Conservation (phyloP, 2,329 filamentous ascomycete species). For the Clarireedia monteithiana region DNA sequence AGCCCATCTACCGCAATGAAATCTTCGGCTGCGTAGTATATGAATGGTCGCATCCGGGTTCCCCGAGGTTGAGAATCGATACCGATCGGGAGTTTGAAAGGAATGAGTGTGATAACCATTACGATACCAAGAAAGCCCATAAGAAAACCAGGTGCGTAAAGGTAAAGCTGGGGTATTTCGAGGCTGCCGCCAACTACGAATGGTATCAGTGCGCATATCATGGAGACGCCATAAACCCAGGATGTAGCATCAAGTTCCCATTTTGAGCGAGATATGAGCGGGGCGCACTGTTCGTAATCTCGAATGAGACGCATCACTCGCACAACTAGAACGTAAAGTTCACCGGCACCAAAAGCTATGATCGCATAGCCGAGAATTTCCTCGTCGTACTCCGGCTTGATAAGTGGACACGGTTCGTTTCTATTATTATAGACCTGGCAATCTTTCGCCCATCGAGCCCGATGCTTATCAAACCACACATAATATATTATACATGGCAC, state of each 20-base stretch:
- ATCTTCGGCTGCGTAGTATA: slow-evolving; percentile 22
- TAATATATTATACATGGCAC: slow-evolving; percentile 22
- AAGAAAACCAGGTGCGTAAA: slow-evolving; percentile 65
- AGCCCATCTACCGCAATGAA: slow-evolving; percentile 21
- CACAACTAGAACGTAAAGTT: slow-evolving; percentile 17
- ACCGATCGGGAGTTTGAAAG: slow-evolving; percentile 52
- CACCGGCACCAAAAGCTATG: slow-evolving; percentile 17
- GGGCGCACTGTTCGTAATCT: slow-evolving; percentile 16
- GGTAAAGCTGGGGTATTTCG: slow-evolving; percentile 18
- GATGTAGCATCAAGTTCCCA: slow-evolving; percentile 21
- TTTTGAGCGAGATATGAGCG: slow-evolving; percentile 16
- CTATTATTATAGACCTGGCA: slow-evolving; percentile 10
- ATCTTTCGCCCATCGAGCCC: slow-evolving; percentile 9
- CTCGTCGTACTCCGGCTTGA: slow-evolving; percentile 15
- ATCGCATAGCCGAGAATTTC: slow-evolving; percentile 18
- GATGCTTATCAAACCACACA: slow-evolving; percentile 7
- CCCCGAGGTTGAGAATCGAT: slow-evolving; percentile 21
- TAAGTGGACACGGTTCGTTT: slow-evolving; percentile 9
- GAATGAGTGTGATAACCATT: slow-evolving; percentile 70
- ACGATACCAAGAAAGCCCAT: slow-evolving; percentile 74
- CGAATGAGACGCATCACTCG: slow-evolving; percentile 12
- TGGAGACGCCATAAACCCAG: slow-evolving; percentile 19
- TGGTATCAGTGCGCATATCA: slow-evolving; percentile 19
- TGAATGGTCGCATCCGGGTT: slow-evolving; percentile 15
- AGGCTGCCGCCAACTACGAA: slow-evolving; percentile 16